A percentile compares a stretch with the other conserved stretches of the same genome.
These are phyloP conservation scores for Adiantum capillusveneris DNA, from an alignment of 75 land plant species.

Conservation along the genomic window DNA sequence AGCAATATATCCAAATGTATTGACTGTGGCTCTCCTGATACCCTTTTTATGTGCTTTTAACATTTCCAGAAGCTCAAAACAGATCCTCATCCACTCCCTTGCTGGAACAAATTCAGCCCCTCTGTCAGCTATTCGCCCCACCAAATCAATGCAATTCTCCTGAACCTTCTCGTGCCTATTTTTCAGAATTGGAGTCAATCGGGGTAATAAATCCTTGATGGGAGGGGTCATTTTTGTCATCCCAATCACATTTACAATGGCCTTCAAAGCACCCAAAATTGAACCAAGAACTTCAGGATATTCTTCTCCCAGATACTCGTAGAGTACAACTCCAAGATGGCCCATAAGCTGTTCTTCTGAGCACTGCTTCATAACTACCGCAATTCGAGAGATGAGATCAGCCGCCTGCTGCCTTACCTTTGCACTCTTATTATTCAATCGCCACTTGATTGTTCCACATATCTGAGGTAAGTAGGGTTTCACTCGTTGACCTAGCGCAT, in stretches of 20 bases:
- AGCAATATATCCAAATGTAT: slow-evolving; percentile 97
- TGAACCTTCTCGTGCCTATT: slow-evolving; percentile 98
- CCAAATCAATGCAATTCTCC: slow-evolving; percentile 97
- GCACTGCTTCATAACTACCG: slow-evolving; percentile 98
- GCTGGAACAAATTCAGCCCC: slow-evolving; percentile 99
- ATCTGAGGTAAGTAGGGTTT: slow-evolving; percentile 98
- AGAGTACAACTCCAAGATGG: slow-evolving; percentile 90
- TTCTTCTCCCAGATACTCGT: slow-evolving; percentile 94
- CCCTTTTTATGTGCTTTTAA: slow-evolving; percentile 98
- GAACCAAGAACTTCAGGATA: slow-evolving; percentile 96
- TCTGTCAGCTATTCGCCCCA: slow-evolving; percentile 96
- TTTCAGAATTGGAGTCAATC: slow-evolving; percentile 87
- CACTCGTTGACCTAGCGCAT: slow-evolving; percentile 93
- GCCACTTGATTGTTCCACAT: slow-evolving; percentile 99
- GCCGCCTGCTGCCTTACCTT: slow-evolving; percentile 99
- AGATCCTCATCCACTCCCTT: slow-evolving; percentile 99
- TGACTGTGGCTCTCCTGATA: slow-evolving; percentile 94
- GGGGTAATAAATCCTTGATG: slow-evolving; percentile 86
- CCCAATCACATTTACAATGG: slow-evolving; percentile 95
- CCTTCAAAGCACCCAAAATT: slow-evolving; percentile 87
- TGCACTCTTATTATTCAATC: slow-evolving; percentile 96
- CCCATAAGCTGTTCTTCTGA: slow-evolving; percentile 96
- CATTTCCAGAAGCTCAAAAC: slow-evolving; percentile 97
- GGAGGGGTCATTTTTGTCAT: slow-evolving; percentile 99
- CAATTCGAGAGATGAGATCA: slow-evolving; percentile 91